Conservation (phyloP, 371 early-diverging fungal species). For the Mucor mucedo region DNA sequence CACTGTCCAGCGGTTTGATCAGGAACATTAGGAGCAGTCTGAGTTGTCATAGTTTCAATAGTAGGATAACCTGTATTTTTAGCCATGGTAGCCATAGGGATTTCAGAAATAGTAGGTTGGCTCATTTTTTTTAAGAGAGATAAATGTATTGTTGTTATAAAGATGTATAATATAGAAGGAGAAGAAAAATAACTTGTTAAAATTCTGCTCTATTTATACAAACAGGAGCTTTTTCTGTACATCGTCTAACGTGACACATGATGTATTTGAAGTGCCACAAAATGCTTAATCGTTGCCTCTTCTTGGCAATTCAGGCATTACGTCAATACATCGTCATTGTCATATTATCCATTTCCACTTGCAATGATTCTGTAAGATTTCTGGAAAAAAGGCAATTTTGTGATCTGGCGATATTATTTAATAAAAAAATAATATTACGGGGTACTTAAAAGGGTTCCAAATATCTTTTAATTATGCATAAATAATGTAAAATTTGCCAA, state of each 20-base stretch:
- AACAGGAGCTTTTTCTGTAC: neutral
- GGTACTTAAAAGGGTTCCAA: too few relatives aligned
- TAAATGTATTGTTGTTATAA: neutral
- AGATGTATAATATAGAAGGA: neutral
- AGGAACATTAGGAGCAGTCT: neutral
- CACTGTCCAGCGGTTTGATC: constrained; percentile 5
- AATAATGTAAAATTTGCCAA: too few relatives aligned
- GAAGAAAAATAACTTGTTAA: neutral
- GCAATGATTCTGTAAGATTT: too few relatives aligned
- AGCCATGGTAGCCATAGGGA: constrained; percentile 16
- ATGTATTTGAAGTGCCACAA: neutral
- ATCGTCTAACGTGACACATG: neutral
- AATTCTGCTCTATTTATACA: neutral
- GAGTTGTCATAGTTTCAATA: constrained; percentile 23
- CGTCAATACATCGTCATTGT: neutral
- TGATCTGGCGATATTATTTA: too few relatives aligned
- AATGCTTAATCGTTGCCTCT: too few relatives aligned
- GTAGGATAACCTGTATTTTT: constrained; percentile 22
- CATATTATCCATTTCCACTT: neutral
- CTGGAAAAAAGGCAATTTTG: too few relatives aligned
- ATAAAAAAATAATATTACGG: too few relatives aligned
- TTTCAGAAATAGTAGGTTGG: constrained; percentile 5
- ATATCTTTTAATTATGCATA: too few relatives aligned
- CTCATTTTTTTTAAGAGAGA: constrained; percentile 5
- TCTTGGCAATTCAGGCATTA: too few relatives aligned